Evolutionary conservation across 2,329 filamentous ascomycete genomes (phyloP), one percentile per base, ranked within the genome.

Genomic region (Pezicula rhizophila): DNA sequence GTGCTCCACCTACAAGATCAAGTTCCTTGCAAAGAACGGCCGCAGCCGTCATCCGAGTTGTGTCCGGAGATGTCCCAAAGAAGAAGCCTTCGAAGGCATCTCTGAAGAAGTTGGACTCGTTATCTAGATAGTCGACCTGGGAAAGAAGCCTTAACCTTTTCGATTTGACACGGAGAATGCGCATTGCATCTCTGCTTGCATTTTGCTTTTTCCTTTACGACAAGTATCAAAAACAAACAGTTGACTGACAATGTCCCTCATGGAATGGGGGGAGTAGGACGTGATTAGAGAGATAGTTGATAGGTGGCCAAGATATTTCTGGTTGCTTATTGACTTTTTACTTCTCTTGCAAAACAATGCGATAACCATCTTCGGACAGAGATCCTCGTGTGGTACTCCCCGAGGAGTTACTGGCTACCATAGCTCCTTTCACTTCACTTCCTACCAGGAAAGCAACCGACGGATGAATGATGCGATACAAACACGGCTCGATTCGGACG

Each of bases 181-280:
- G 11, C 18, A 12, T 23, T 40, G 15, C 12, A 34, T 18, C 6
- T 12, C 37, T 48, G 12, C 18, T 33, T 45, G 18, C 41, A 45
- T 49, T 28, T 49, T 35, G 45, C 42, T 23, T 48, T 38, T 46
- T 28, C 42, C 42, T 39, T 50, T 17, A 47, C 45, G 25, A 40
- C 14, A 48, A 46, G 47, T 46, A 44, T 43, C 35, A 46, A 51
- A 23, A 15, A 17, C 11, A 17, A 20, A 45, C 45, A 58, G 55
- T 20, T 42, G n/a, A 28, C 59, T 61, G 48, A 61, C 58, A 17
- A 54, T 48, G n/a, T 45, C 51, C 56, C 52, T 49, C 50, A 28
- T 45, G 34, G 38, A 46, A 53, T 48, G 54, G 54, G 57, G 49
- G 46, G 26, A 52, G 50, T 56, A 61, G 59, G 59, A 60, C 59